Evolutionary conservation across 108 stramenopile genomes (phyloP).

Genomic region (Chaetoceros muelleri): DNA sequence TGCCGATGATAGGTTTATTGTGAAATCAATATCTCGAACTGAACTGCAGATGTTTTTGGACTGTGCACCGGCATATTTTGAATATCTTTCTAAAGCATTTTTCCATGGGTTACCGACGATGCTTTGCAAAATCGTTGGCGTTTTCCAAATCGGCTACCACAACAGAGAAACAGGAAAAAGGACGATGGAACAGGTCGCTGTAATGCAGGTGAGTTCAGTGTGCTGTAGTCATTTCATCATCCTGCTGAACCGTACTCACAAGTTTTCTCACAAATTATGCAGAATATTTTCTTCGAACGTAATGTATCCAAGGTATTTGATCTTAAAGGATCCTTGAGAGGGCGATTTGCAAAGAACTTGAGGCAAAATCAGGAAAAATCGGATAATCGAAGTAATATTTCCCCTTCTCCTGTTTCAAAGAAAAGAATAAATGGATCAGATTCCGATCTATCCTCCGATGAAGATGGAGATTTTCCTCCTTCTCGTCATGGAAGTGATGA

Average conservation of each 20-base stretch:
- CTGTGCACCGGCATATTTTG: slow-evolving; percentile 95
- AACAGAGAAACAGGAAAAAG: slow-evolving; percentile 88
- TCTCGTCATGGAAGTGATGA: slow-evolving; percentile 15
- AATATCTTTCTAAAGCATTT: slow-evolving; percentile 91
- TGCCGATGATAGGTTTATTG: slow-evolving; percentile 84
- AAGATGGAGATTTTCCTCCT: slow-evolving; percentile 10
- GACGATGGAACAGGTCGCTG: slow-evolving; percentile 93
- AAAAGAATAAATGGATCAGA: slow-evolving; percentile 13
- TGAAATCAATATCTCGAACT: slow-evolving; percentile 89
- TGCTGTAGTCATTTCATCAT: neutral
- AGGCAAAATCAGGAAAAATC: slow-evolving; percentile 13
- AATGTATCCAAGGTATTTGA: slow-evolving; percentile 88
- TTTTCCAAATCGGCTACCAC: slow-evolving; percentile 95
- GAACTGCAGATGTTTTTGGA: slow-evolving; percentile 98
- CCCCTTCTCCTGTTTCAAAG: slow-evolving; percentile 4
- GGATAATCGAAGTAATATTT: neutral
- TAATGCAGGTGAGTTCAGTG: slow-evolving; percentile 51
- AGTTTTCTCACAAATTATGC: slow-evolving; percentile 14
- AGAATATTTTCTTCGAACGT: slow-evolving; percentile 88
- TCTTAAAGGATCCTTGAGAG: slow-evolving; percentile 89
- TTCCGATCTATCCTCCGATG: slow-evolving; percentile 18
- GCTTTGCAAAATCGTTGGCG: slow-evolving; percentile 92
- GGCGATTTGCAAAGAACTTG: slow-evolving; percentile 80
- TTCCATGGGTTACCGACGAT: slow-evolving; percentile 92
- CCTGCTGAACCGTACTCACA: neutral